These are phyloP conservation scores for Macrolepiota dolichaula DNA, from an alignment of 768 basidiomycete species.

Conservation along the genomic window DNA sequence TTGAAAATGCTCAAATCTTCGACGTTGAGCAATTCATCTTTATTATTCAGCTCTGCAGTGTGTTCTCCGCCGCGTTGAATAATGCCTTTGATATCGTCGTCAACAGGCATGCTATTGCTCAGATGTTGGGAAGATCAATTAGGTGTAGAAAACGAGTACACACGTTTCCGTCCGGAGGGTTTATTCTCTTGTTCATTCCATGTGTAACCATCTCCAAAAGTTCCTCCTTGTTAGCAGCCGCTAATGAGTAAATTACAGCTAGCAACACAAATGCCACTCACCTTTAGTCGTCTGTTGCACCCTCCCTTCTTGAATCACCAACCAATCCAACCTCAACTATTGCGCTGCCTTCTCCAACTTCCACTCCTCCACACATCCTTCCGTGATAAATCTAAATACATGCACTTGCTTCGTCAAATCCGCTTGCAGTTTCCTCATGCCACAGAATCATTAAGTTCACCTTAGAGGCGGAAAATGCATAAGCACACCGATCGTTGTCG, in stretches of 20 bases:
- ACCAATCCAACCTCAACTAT: constrained; percentile 90
- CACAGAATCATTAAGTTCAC: no score
- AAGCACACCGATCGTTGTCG: constrained; percentile 89
- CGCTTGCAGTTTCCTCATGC: constrained; percentile 99
- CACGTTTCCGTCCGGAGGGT: constrained; percentile 69
- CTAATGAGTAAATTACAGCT: constrained; percentile 30
- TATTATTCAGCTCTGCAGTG: constrained; percentile 82
- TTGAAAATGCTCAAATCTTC: constrained; percentile 98
- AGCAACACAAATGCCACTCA: constrained; percentile 16
- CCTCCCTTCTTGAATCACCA: constrained; percentile 95
- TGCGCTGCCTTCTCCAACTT: constrained; percentile 95
- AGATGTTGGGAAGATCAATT: background rate
- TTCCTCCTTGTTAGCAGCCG: constrained; percentile 93
- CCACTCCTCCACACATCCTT: constrained; percentile 93
- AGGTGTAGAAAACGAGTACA: constrained; percentile 20
- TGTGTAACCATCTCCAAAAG: constrained; percentile 97
- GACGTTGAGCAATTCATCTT: constrained; percentile 89
- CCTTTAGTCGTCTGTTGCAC: constrained; percentile 76
- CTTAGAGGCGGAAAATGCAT: no score
- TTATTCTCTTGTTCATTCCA: constrained; percentile 96
- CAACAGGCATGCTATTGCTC: constrained; percentile 57
- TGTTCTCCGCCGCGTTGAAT: constrained; percentile 89
- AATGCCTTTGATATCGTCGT: constrained; percentile 93
- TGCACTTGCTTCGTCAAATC: constrained; percentile 97
- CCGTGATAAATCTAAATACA: constrained; percentile 95